phyloP scores from a whole-genome alignment of 805 yeast species.

The Yamadazyma laniorum region DNA sequence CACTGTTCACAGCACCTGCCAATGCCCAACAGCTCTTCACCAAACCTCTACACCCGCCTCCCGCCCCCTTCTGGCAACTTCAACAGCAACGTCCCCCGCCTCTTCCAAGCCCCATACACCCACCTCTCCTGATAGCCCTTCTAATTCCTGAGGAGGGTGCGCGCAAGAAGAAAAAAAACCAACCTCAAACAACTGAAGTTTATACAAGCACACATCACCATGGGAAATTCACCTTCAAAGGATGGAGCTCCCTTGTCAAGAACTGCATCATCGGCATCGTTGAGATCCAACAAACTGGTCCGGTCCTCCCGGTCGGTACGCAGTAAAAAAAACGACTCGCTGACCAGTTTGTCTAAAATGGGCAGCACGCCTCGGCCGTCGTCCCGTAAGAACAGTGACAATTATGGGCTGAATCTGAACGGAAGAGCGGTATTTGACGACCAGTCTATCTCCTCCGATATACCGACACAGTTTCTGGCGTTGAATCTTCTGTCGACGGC shows the following conservation, averaged over 20 bases:
- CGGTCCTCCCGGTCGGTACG: conserved; percentile 9
- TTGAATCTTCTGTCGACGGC: conserved; percentile 2
- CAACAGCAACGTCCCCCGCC: too few species aligned
- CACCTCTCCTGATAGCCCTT: too few species aligned
- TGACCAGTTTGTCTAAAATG: conserved; percentile 17
- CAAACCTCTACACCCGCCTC: too few species aligned
- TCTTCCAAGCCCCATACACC: background rate
- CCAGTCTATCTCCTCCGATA: conserved; percentile 6
- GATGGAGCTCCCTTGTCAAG: conserved; percentile 50
- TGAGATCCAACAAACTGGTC: conserved; percentile 24
- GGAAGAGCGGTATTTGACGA: background rate
- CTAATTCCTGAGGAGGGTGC: too few species aligned
- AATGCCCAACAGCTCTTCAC: too few species aligned
- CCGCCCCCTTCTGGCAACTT: too few species aligned
- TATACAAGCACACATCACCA: conserved; percentile 14
- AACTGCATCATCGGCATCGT: conserved; percentile 53
- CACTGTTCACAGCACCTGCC: too few species aligned
- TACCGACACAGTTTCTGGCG: conserved; percentile 15
- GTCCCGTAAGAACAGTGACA: conserved; percentile 4
- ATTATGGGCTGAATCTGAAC: conserved; percentile 13
- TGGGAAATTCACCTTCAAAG: conserved; percentile 57
- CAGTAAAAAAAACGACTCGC: conserved; percentile 12
- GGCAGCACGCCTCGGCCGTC: background rate
- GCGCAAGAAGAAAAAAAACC: background rate
- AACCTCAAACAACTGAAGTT: background rate